Evolutionary conservation across 2,329 filamentous ascomycete species (phyloP).

Genomic region (Ophiostoma tasmaniense): DNA sequence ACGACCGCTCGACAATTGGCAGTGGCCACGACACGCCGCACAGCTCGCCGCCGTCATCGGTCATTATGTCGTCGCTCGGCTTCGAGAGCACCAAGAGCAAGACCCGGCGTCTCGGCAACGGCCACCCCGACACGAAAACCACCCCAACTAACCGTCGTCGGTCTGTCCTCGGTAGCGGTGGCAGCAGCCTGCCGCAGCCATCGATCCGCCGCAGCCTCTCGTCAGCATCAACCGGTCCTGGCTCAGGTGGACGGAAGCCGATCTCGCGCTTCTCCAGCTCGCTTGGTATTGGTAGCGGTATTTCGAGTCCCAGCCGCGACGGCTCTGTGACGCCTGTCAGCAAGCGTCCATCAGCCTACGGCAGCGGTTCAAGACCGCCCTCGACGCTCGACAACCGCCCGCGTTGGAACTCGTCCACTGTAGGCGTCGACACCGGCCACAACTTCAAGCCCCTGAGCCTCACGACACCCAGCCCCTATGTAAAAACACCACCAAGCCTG

Average conservation of each 20-base stretch:
- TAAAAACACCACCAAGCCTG: constrained; percentile 36
- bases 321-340: constrained; percentile 41
- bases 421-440: constrained; percentile 57
- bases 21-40: constrained; percentile 64
- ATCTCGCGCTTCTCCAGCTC: constrained; percentile 25
- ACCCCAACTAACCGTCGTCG: constrained; percentile 39
- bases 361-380: constrained; percentile 23
- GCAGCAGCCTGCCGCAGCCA: constrained; percentile 39
- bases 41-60: constrained; percentile 55
- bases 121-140: constrained; percentile 16
- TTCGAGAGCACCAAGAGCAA: constrained; percentile 32
- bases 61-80: constrained; percentile 50
- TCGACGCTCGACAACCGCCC: constrained; percentile 50
- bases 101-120: constrained; percentile 26
- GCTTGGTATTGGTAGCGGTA: not conserved
- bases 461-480: constrained; percentile 51
- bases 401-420: constrained; percentile 64
- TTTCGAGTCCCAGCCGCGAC: constrained; percentile 31
- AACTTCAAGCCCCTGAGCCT: constrained; percentile 56
- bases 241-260: constrained; percentile 34
- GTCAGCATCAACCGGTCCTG: constrained; percentile 34
- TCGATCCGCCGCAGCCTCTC: constrained; percentile 39
- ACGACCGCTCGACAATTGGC: constrained; percentile 62
- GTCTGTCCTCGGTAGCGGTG: constrained; percentile 30
- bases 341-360: constrained; percentile 24